A percentile compares a stretch with the other conserved stretches of the same genome.
Evolutionary conservation across 2,329 filamentous ascomycete genomes (phyloP).

Genomic region (Cercospora sp.): DNA sequence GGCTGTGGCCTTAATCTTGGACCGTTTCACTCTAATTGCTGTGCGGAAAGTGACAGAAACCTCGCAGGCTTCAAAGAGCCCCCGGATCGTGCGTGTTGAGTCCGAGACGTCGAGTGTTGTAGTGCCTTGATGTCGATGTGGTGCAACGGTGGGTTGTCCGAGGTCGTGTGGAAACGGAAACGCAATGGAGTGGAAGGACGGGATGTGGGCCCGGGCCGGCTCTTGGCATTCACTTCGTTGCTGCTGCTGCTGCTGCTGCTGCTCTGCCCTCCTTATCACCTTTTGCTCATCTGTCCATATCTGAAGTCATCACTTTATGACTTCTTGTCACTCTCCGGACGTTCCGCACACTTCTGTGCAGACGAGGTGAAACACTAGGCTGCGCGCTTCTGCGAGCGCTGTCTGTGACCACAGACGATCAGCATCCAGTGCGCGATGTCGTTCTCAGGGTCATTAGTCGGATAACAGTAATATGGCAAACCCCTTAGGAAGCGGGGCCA

Average conservation of each 20-base stretch:
- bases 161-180: not conserved
- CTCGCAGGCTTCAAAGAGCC: not conserved
- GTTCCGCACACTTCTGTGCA: not conserved
- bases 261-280: not conserved
- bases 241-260: not conserved
- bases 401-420: not conserved
- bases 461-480: too few species aligned
- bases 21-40: not conserved
- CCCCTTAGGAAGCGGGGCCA: too few species aligned
- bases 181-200: not conserved
- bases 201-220: not conserved
- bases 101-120: not conserved
- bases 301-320: not conserved
- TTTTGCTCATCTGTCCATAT: not conserved
- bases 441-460: too few species aligned
- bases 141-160: not conserved
- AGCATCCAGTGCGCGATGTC: not conserved
- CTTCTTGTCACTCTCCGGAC: not conserved
- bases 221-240: not conserved
- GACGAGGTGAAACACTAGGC: not conserved
- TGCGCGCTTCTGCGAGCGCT: not conserved
- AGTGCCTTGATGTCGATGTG: not conserved
- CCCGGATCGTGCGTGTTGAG: not conserved
- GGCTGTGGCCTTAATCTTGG: not conserved
- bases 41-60: not conserved